These are phyloP conservation scores for Hericium erinaceus DNA, from an alignment of 768 basidiomycete species.

Conservation along the genomic window DNA sequence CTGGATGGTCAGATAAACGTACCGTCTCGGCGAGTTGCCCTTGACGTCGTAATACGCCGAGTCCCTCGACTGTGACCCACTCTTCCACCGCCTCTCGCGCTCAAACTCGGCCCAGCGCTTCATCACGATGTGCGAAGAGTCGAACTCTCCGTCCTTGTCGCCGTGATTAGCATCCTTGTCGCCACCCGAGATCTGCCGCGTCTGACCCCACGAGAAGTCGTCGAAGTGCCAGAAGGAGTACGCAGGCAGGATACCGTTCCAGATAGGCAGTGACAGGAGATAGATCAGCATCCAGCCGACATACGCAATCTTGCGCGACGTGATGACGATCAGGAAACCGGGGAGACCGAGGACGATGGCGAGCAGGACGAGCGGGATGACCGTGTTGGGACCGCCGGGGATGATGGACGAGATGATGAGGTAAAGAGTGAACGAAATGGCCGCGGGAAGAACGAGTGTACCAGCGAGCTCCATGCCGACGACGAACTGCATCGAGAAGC, in stretches of 20 bases:
- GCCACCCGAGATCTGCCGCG: constrained; percentile 55
- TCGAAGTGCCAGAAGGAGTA: constrained; percentile 99
- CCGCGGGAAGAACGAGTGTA: constrained; percentile 92
- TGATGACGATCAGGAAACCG: constrained; percentile 91
- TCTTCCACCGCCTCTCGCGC: constrained; percentile 90
- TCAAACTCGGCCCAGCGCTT: constrained; percentile 99
- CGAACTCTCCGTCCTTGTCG: constrained; percentile 96
- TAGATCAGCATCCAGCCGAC: constrained; percentile 97
- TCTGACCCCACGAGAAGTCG: constrained; percentile 97
- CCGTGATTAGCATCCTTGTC: constrained; percentile 56
- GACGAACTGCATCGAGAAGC: constrained; percentile 99
- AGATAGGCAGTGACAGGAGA: constrained; percentile 84
- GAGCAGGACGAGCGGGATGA: constrained; percentile 87
- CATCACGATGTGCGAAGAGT: constrained; percentile 95
- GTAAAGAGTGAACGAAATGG: constrained; percentile 94
- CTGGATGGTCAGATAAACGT: constrained; percentile 21
- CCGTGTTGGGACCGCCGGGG: constrained; percentile 65
- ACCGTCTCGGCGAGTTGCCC: constrained; percentile 45
- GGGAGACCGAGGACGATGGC: constrained; percentile 94
- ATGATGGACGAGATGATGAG: constrained; percentile 85
- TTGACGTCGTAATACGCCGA: constrained; percentile 53
- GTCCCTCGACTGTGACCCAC: constrained; percentile 75
- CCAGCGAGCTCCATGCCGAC: constrained; percentile 97
- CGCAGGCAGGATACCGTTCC: constrained; percentile 93
- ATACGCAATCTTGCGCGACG: constrained; percentile 88